A percentile compares a stretch with the other conserved stretches of the same genome.
Conservation (phyloP, 2,329 filamentous ascomycete species). For the Clarireedia hainanense region DNA sequence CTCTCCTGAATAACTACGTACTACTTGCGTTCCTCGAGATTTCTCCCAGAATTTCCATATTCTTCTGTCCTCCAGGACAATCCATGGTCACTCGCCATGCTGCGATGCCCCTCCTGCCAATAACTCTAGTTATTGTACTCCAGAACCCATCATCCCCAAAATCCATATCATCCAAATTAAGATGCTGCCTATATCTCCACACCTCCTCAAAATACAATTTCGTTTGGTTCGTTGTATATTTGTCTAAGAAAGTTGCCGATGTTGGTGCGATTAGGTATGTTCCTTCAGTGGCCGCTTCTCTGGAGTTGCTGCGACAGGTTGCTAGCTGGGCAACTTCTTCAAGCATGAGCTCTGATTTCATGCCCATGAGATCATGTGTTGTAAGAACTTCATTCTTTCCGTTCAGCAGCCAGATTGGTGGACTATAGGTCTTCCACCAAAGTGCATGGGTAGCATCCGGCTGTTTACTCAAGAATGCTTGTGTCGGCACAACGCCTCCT, state of each 20-base stretch:
- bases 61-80: not conserved
- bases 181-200: constrained; percentile 59
- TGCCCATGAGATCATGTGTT: constrained; percentile 68
- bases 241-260: constrained; percentile 63
- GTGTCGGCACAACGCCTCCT: constrained; percentile 67
- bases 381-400: constrained; percentile 65
- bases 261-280: constrained; percentile 67
- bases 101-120: constrained; percentile 54
- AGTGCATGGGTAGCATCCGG: constrained; percentile 54
- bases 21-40: not conserved
- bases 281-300: constrained; percentile 48
- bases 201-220: constrained; percentile 59
- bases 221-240: constrained; percentile 38
- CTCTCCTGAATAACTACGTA: not conserved
- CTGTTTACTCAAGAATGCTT: constrained; percentile 66
- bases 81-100: constrained; percentile 52
- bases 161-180: constrained; percentile 75
- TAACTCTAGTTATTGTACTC: constrained; percentile 60
- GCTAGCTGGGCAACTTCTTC: constrained; percentile 50
- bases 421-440: constrained; percentile 85
- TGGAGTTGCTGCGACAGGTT: constrained; percentile 53
- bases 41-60: not conserved
- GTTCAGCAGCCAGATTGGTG: constrained; percentile 72
- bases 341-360: constrained; percentile 53
- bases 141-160: constrained; percentile 70